Conservation (phyloP, 2,329 filamentous ascomycete species). For the Scortechinia acanthostroma region DNA sequence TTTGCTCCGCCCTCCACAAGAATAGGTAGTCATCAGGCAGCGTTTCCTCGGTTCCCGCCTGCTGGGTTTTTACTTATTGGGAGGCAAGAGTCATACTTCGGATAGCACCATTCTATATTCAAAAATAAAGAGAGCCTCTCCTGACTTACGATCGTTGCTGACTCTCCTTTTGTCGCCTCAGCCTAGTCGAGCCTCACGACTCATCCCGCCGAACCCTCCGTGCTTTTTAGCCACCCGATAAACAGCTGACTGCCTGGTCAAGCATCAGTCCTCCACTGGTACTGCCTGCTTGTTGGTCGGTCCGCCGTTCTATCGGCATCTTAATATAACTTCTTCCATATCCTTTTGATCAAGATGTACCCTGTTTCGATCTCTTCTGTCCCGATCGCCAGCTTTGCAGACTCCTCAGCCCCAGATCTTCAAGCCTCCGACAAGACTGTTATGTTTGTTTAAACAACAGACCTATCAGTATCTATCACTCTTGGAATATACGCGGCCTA, state of each 20-base stretch:
- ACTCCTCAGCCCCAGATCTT: conserved; percentile 18
- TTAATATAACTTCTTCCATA: background rate
- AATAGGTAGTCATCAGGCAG: no score
- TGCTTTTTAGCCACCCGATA: no score
- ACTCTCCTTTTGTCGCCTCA: background rate
- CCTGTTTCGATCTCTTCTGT: conserved; percentile 17
- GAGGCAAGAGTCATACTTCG: no score
- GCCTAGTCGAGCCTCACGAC: background rate
- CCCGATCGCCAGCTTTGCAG: conserved; percentile 25
- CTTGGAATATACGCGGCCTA: background rate
- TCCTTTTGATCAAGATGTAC: conserved; percentile 27
- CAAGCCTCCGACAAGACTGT: conserved; percentile 13
- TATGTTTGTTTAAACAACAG: conserved; percentile 14
- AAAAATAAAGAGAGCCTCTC: no score
- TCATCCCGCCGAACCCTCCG: background rate
- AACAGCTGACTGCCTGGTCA: no score
- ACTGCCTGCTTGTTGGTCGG: background rate
- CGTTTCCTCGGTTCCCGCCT: no score
- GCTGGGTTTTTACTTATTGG: no score
- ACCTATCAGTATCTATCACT: no score
- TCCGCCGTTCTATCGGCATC: no score
- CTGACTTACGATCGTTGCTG: background rate
- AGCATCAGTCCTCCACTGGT: background rate
- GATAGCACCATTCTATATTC: no score
- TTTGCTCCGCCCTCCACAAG: no score